Evolutionary conservation across 2,329 filamentous ascomycete genomes (phyloP), one percentile per base, ranked within the genome.

Genomic region (Colletotrichum magnum): DNA sequence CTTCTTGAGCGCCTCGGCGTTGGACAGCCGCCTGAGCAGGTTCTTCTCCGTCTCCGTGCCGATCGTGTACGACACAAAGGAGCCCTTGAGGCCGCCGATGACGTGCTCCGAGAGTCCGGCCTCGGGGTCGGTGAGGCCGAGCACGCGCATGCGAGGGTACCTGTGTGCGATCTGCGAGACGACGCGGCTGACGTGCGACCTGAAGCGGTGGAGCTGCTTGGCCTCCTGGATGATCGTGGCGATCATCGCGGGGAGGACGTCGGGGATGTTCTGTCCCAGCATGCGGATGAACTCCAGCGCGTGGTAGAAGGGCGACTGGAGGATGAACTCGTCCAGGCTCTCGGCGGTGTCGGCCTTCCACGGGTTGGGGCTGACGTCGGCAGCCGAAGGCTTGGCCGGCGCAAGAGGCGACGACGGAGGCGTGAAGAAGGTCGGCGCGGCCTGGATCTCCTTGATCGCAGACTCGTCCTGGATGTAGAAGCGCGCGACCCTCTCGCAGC

Each of bases 51-150:
- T 73, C 64, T 79, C 71, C 41, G 78, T 78, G 1, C 79, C 80
- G 47, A 74, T 77, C 1, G 72, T 76, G 64, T 81, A 81, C 2
- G 69, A 64, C 6, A 53, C 26, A 13, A 71, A 75, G 0, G 82
- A 77, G 12, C 78, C 79, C 3, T 83, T 84, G 4, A 82, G 84
- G 1, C 84, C 84, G 10, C 80, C 83, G 0, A 84, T 59, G 5
- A 83, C 65, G 28, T 77, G 73, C 48, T 75, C 73, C 0, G 75
- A 75, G 39, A 84, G 69, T 16, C 83, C 83, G 10, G 82, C 74
- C 61, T 78, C 76, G 1, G 76, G 70, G 6, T 79, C 78, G 0
- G 78, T 77, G 1, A 85, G 66, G 1, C 78, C 77, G 1, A 85
- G 74, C 18, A 74, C 63, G 9, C 69, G 63, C 72, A 74, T 70